Conservation (phyloP, 2,329 filamentous ascomycete genomes). For the Nannizzia gypsea region DNA sequence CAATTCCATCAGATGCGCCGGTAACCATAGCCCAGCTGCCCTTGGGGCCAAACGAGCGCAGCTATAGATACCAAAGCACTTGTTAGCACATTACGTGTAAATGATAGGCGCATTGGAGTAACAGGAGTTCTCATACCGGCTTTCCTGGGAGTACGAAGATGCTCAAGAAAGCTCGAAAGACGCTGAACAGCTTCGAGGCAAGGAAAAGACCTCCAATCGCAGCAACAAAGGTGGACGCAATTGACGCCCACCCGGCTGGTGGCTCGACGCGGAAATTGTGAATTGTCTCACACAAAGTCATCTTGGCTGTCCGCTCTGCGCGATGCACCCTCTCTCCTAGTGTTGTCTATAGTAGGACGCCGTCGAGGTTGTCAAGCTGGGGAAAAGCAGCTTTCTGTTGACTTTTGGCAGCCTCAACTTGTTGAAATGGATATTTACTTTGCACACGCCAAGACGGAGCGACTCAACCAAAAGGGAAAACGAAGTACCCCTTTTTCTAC, state of each 20-base stretch:
- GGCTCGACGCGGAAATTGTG: slow-evolving; percentile 26
- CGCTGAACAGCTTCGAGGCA: slow-evolving; percentile 45
- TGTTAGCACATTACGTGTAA: neutral
- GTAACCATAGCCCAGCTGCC: slow-evolving; percentile 92
- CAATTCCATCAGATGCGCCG: slow-evolving; percentile 89
- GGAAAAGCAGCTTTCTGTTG: neutral
- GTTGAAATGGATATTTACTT: neutral
- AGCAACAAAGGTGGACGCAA: slow-evolving; percentile 27
- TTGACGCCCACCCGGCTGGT: slow-evolving; percentile 27
- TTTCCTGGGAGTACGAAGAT: slow-evolving; percentile 53
- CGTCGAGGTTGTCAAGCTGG: neutral
- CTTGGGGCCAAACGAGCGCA: slow-evolving; percentile 79
- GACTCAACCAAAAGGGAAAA: neutral
- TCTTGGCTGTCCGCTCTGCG: neutral
- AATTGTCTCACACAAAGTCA: slow-evolving; percentile 11
- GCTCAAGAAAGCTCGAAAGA: slow-evolving; percentile 51
- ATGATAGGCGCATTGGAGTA: neutral
- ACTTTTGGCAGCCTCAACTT: neutral
- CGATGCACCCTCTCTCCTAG: neutral
- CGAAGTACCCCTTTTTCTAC: neutral
- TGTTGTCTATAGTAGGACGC: neutral
- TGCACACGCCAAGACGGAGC: neutral
- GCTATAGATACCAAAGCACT: slow-evolving; percentile 38
- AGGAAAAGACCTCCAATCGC: slow-evolving; percentile 48
- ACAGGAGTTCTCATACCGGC: slow-evolving; percentile 28